These are phyloP conservation scores for Colletotrichum euphorbiae DNA, from an alignment of 2,329 filamentous ascomycete species.

Conservation along the genomic window DNA sequence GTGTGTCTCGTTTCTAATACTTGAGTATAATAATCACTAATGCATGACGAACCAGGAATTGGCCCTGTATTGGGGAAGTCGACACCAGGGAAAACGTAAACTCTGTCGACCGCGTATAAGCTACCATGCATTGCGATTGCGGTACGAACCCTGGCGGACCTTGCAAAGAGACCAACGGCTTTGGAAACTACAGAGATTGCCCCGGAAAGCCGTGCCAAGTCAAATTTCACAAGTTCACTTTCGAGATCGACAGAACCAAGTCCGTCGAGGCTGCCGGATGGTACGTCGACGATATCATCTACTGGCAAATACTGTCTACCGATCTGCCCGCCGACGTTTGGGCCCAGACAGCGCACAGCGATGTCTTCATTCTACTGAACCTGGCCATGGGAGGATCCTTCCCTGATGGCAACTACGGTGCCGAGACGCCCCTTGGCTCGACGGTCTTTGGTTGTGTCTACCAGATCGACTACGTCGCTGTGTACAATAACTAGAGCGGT, in stretches of 20 bases:
- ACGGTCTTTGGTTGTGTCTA: conserved; percentile 48
- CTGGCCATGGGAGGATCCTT: conserved; percentile 53
- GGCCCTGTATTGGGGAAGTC: no score
- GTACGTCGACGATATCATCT: conserved; percentile 47
- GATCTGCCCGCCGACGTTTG: conserved; percentile 41
- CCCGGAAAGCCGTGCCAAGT: no score
- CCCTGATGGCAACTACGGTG: conserved; percentile 48
- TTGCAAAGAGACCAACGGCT: no score
- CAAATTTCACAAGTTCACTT: conserved; percentile 47
- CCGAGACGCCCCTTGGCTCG: conserved; percentile 46
- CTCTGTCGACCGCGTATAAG: no score
- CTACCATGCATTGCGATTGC: no score
- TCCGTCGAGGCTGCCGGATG: conserved; percentile 48
- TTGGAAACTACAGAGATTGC: no score
- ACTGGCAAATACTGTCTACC: not conserved
- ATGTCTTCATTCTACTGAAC: conserved; percentile 52
- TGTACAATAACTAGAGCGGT: conserved; percentile 41
- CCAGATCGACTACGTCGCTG: conserved; percentile 54
- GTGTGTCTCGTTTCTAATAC: no score
- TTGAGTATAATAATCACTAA: no score
- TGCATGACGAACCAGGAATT: no score
- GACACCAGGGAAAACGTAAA: no score
- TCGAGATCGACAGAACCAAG: conserved; percentile 48
- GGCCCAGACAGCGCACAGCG: conserved; percentile 44
- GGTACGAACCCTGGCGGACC: no score